A percentile compares a stretch with the other conserved stretches of the same genome.
phyloP scores from a whole-genome alignment of 2,329 filamentous ascomycete genomes.

The Golovinomyces cichoracearum region DNA sequence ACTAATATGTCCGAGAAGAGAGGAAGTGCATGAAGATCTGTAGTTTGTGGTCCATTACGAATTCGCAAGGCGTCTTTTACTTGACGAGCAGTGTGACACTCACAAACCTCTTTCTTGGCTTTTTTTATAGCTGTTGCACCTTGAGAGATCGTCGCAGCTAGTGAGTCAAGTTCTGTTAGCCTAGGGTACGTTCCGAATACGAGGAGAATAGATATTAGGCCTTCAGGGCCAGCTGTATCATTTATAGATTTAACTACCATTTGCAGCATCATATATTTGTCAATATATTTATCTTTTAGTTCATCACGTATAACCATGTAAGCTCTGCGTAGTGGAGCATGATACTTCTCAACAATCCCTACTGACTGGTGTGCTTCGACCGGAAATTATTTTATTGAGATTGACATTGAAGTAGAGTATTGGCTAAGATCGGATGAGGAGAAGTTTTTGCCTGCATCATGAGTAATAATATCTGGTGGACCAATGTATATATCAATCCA shows the following conservation, averaged over 20 bases:
- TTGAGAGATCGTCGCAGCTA: neutral
- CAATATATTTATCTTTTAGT: neutral
- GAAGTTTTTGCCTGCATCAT: slow-evolving; percentile 2
- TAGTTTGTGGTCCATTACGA: neutral
- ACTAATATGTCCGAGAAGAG: neutral
- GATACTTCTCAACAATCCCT: slow-evolving; percentile 1
- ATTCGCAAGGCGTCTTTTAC: neutral
- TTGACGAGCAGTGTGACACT: neutral
- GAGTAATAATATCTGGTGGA: neutral
- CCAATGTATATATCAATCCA: neutral
- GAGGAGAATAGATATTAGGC: neutral
- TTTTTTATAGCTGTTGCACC: neutral
- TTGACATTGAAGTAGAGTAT: neutral
- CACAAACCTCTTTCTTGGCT: neutral
- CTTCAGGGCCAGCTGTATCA: neutral
- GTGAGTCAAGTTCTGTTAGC: neutral
- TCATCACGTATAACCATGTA: neutral
- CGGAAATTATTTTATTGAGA: neutral
- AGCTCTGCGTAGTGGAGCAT: slow-evolving; percentile 1
- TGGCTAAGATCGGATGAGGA: neutral
- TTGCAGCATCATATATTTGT: neutral
- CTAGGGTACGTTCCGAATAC: neutral
- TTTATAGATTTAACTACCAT: neutral
- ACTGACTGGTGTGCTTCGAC: slow-evolving; percentile 1
- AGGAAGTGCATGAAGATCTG: neutral